Base-by-base conservation (phyloP, 305 asterid species). In the Fraxinus xanthoxyloides region DNA sequence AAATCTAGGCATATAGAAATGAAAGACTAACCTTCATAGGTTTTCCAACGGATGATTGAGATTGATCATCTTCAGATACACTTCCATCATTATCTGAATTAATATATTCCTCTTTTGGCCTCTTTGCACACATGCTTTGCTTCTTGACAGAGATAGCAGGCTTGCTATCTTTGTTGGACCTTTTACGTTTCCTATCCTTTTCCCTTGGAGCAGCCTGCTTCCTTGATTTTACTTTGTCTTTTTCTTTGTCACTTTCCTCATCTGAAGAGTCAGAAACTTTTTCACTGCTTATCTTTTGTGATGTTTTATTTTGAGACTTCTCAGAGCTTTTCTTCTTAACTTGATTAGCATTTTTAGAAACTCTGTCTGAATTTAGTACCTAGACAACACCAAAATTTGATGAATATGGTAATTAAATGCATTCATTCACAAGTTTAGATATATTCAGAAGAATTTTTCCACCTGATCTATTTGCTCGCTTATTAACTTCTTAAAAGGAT, bases 401-500 rank as follows among this genome's bases (percentile, higher is more conserved):
- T 61, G 82, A 77, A 32, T 70, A 30, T 32, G 40, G 76, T 31
- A 63, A 65, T 72, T 80, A 77, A 30, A 75, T 67, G 61, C 9
- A 10, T 34, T 51, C 59, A 35, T 48, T 63, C 73, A 82, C 80
- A 78, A 80, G 81, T 72, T 76, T 76, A 73, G 38, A 26, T 72
- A 17, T 80, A 13, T 34, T 61, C 17, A 48, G 65, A 84, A 77
- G 7, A 79, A 32, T 36, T 76, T 81, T 76, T 81, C 80, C 70
- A 94, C 99, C 95, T 90, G 86, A 84, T 92, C 97, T 84, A 94
- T 79, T 86, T 91, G 88, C 79, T 63, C 80, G 82, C 89, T 87
- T 77, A 94, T 91, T 83, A 94, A 89, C 82, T 89, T 87, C 85
- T 93, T 94, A 86, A 89, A 94, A 76, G 97, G 90, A 85, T 97